Base-by-base conservation (phyloP, 2,329 filamentous ascomycete species). In the Pseudonectria foliicola region DNA sequence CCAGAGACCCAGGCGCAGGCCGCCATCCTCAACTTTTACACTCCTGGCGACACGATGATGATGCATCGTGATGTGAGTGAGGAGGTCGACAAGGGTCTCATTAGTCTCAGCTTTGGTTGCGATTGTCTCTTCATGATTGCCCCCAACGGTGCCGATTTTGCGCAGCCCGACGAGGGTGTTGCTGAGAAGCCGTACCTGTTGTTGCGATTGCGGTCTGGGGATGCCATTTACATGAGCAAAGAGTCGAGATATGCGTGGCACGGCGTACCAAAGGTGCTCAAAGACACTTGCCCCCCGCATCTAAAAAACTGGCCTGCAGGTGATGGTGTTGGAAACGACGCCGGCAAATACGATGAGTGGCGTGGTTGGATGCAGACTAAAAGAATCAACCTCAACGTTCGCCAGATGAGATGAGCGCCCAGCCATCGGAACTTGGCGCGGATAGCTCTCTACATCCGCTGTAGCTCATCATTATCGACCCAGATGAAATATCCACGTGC, bases 31-130 rank as follows among this genome's bases (percentile, higher is more conserved):
- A 96, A 96, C 57, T 71, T 96, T 33, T 96, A 96, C 62, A 84
- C 80, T 0, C 85, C 92, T 0, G 85, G 86, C 13, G 90, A 96
- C 55, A 93, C 85, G 1, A 79, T 96, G 57, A 90, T 86, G 65
- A 75, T 95, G 59, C 92, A 96, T 63, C 80, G 92, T 10, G 92
- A 98, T 55, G 88, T 96, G 27, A 93, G 87, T 44, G 92, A 96
- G 62, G 72, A 84, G 46, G 83, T 81, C 31, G 75, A 86, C 49
- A 77, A 72, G 34, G 86, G 86, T 0, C 70, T 96, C 18, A 77
- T 94, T 13, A 94, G 87, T 48, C 65, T 96, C 27, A 94, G 86
- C 50, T 68, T 96, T 30, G 92, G 92, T 3, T 96, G 90, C 50
- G 89, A 95, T 48, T 85, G 80, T 1, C 65, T 96, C 3, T 96